Percentiles rank a stretch among this genome's conserved stretches.
Evolutionary conservation across 2,329 filamentous ascomycete genomes (phyloP).

Genomic region (Exserohilum rostratum): DNA sequence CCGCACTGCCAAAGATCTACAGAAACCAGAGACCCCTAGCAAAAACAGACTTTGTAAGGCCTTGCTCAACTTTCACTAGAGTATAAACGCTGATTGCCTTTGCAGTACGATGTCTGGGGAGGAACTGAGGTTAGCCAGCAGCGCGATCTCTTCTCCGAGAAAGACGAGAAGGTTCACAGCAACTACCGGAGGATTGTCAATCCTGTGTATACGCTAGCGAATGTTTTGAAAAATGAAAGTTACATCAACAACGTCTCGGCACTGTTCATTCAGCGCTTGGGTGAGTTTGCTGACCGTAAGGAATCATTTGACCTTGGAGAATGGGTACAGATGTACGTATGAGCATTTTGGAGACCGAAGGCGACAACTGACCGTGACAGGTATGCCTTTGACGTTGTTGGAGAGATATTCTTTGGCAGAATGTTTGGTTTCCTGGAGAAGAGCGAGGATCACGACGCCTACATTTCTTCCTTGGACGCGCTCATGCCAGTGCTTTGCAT

Average conservation of each 20-base stretch:
- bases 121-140: slow-evolving; percentile 10
- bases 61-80: not conserved
- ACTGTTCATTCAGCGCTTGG: slow-evolving; percentile 19
- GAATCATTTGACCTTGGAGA: slow-evolving; percentile 22
- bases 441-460: slow-evolving; percentile 21
- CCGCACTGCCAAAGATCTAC: slow-evolving; percentile 17
- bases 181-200: slow-evolving; percentile 17
- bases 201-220: slow-evolving; percentile 19
- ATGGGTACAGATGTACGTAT: slow-evolving; percentile 39
- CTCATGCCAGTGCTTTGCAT: slow-evolving; percentile 37
- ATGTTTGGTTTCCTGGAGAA: slow-evolving; percentile 26
- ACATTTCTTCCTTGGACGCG: slow-evolving; percentile 38
- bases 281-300: slow-evolving; percentile 17
- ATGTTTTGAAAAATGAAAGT: slow-evolving; percentile 21
- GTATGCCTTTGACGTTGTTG: slow-evolving; percentile 31
- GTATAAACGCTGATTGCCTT: not conserved
- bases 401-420: slow-evolving; percentile 21
- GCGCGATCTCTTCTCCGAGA: slow-evolving; percentile 19
- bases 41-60: slow-evolving; percentile 25
- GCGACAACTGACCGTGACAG: not conserved
- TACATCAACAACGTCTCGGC: slow-evolving; percentile 18
- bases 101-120: slow-evolving; percentile 17
- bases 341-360: not conserved
- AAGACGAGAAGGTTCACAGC: slow-evolving; percentile 17
- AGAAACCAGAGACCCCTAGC: slow-evolving; percentile 17